Evolutionary conservation across 2,329 filamentous ascomycete genomes (phyloP), one percentile per base, ranked within the genome.

Genomic region (Ophiostoma quercus): DNA sequence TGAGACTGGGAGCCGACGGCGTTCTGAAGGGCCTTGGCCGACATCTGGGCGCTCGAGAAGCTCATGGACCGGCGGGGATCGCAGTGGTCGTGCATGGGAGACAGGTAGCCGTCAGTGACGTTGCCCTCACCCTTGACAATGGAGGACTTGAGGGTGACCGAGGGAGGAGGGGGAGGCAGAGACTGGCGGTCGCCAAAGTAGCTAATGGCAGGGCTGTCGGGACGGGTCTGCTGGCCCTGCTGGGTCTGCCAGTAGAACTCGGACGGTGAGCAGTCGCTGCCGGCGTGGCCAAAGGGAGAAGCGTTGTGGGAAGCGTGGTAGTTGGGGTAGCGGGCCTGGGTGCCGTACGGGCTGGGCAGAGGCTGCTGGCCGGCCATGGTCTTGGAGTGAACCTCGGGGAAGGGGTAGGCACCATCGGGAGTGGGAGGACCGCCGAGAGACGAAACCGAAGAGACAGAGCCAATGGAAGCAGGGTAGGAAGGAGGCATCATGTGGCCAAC

Each of bases 381-480:
- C 62, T 65, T 65, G 29, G 29, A 37, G n/a, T 68, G 39, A 29
- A 69, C 29, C n/a, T 73, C 70, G 14, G 68, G 41, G 62, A 72
- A 73, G 32, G 71, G 66, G 37, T 69, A 73, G 37, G 60, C 67
- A 22, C 67, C 67, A 1, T 72, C 69, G 8, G 73, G 72, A 9
- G 71, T 72, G 32, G 63, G 66, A 14, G 73, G 69, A 47, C 70
- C 69, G 65, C 63, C 69, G 5, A 71, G 51, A 5, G 71, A 69
- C 41, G 72, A 71, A 0, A 70, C 66, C 25, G 88, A 98, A 34
- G 71, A 71, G 32, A 71, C 67, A 22, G 72, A 71, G 2, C 69
- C 70, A 63, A 88, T 98, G 19, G 93, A 94, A 47, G 93, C 97
- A 73, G 93, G 92, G 70, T 85, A 96, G 54, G 94, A 95, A 74